These are phyloP conservation scores for Phialocephala sp. DNA, from an alignment of 2,329 filamentous ascomycete genomes.

Conservation along the genomic window DNA sequence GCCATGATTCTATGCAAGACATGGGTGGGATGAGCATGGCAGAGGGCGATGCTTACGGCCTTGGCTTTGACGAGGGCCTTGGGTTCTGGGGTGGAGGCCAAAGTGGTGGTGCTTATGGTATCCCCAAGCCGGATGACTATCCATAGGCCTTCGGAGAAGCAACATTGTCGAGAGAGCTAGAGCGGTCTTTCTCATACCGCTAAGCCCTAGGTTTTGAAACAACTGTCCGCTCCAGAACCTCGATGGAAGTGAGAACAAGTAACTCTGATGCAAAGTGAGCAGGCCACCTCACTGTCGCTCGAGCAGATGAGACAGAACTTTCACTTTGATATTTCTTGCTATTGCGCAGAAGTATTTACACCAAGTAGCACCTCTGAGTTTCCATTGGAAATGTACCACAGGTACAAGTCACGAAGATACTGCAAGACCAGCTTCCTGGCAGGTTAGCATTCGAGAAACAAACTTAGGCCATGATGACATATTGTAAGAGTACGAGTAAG, in stretches of 20 bases:
- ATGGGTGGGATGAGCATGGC: conserved; percentile 9
- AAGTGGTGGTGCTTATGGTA: conserved; percentile 19
- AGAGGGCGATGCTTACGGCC: conserved; percentile 27
- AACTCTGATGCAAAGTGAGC: neutral
- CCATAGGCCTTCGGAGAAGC: neutral
- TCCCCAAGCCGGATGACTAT: conserved; percentile 4
- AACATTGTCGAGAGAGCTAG: neutral
- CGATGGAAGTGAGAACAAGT: neutral
- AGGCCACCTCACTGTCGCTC: neutral
- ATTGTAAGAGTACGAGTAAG: neutral
- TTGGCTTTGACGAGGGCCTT: conserved; percentile 27
- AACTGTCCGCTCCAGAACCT: neutral
- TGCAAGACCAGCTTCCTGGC: neutral
- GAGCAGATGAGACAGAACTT: neutral
- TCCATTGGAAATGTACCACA: neutral
- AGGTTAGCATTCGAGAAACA: neutral
- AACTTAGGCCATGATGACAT: neutral
- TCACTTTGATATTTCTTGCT: neutral
- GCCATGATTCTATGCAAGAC: conserved; percentile 13
- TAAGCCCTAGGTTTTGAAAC: neutral
- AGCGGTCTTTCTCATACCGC: neutral
- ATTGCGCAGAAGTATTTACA: neutral
- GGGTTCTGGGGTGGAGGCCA: conserved; percentile 20
- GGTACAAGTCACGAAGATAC: neutral
- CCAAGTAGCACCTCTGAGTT: neutral